phyloP scores from a whole-genome alignment of 306 rosid species.

The Cicer arietinum region DNA sequence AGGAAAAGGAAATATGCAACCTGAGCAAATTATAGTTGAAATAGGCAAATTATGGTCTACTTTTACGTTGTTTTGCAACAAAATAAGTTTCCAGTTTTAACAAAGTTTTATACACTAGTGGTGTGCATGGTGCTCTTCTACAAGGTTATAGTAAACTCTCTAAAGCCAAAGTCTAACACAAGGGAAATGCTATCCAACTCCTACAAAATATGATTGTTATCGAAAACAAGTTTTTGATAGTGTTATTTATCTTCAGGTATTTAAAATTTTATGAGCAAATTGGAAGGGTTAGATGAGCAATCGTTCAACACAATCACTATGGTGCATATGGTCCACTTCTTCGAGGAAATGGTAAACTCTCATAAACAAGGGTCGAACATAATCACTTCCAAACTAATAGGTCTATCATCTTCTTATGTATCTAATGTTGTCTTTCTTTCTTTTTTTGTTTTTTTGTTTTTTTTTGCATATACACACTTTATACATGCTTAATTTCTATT shows the following conservation, averaged over 20 bases:
- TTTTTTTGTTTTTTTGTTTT: too few relatives aligned
- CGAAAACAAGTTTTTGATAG: too few relatives aligned
- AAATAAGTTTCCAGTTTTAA: neutral
- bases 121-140: neutral
- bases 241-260: too few relatives aligned
- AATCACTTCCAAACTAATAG: neutral
- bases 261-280: too few relatives aligned
- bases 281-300: too few relatives aligned
- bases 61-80: neutral
- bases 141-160: neutral
- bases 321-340: neutral
- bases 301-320: too few relatives aligned
- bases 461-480: too few relatives aligned
- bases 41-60: neutral
- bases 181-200: too few relatives aligned
- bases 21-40: too few relatives aligned
- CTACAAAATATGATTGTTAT: too few relatives aligned
- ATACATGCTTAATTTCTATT: too few relatives aligned
- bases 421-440: neutral
- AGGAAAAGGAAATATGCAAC: too few relatives aligned
- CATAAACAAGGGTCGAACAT: neutral
- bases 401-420: neutral
- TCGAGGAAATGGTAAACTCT: neutral
- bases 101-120: neutral
- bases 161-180: neutral